Percentiles rank a stretch among this genome's conserved stretches.
Evolutionary conservation across 2,329 filamentous ascomycete genomes (phyloP).

Genomic region (Penicillium sp.): DNA sequence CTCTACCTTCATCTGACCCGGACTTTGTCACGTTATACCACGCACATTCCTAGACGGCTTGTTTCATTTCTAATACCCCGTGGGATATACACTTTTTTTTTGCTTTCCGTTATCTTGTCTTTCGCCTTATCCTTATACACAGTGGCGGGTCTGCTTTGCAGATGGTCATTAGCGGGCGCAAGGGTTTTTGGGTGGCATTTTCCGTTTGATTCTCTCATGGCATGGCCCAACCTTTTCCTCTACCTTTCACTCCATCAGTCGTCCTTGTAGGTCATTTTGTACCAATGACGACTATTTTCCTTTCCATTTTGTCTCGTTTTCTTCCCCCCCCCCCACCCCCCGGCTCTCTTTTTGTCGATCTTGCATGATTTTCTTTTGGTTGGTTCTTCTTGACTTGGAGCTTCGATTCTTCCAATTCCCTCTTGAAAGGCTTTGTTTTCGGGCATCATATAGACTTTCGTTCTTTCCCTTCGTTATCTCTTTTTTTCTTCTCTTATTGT

Average conservation of each 20-base stretch:
- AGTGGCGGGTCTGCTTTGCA: conserved; percentile 37
- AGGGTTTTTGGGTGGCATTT: conserved; percentile 43
- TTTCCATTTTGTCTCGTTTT: not conserved
- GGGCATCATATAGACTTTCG: conserved; percentile 27
- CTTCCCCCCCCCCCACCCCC: too few relatives aligned
- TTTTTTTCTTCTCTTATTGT: conserved; percentile 5
- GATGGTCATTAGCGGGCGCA: conserved; percentile 49
- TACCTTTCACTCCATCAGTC: not conserved
- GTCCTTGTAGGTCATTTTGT: not conserved
- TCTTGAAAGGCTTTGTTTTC: conserved; percentile 16
- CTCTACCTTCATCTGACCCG: conserved; percentile 15
- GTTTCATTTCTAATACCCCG: conserved; percentile 38
- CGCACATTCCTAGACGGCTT: conserved; percentile 34
- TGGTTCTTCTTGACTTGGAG: conserved; percentile 15
- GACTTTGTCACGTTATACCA: conserved; percentile 28
- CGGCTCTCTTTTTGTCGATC: not conserved
- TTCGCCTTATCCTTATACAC: conserved; percentile 36
- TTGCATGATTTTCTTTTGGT: conserved; percentile 2
- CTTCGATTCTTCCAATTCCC: conserved; percentile 11
- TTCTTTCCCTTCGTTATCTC: conserved; percentile 2
- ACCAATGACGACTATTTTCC: not conserved
- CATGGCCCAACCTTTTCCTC: conserved; percentile 19
- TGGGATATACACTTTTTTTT: conserved; percentile 22
- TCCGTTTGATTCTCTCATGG: conserved; percentile 28
- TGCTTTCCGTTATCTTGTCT: conserved; percentile 10